These are phyloP conservation scores for Musa troglodytarum DNA, from an alignment of 176 grass and related monocot genomes.

Conservation along the genomic window DNA sequence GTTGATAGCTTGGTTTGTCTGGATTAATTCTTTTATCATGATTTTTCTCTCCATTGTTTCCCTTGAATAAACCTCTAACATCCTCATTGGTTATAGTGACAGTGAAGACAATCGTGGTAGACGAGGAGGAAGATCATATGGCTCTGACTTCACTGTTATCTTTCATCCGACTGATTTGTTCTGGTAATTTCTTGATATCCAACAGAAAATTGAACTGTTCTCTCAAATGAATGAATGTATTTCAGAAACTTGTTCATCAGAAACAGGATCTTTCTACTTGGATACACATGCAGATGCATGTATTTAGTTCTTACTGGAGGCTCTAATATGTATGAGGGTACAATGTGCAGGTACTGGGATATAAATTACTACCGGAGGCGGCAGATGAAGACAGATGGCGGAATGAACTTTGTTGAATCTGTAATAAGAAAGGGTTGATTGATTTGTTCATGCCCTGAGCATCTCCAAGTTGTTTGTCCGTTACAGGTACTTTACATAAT, in stretches of 20 bases:
- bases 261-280: no score
- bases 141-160: slow-evolving; percentile 37
- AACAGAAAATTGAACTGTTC: neutral
- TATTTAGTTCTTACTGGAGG: neutral
- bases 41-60: neutral
- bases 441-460: slow-evolving; percentile 42
- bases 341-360: slow-evolving; percentile 69
- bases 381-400: slow-evolving; percentile 47
- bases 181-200: slow-evolving; percentile 47
- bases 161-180: slow-evolving; percentile 79
- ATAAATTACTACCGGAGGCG: slow-evolving; percentile 69
- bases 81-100: slow-evolving; percentile 29
- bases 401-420: slow-evolving; percentile 99
- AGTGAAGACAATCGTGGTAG: slow-evolving; percentile 55
- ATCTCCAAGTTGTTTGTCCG: slow-evolving; percentile 4
- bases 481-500: slow-evolving; percentile 23
- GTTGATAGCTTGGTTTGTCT: no score
- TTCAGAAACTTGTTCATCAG: no score
- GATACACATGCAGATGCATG: neutral
- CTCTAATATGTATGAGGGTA: neutral
- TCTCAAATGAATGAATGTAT: no score
- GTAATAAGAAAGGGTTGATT: slow-evolving; percentile 93
- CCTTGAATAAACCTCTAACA: neutral
- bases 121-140: slow-evolving; percentile 60
- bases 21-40: neutral